Base-by-base conservation (phyloP, 2,329 filamentous ascomycete genomes). In the Atkinsonella texensis region DNA sequence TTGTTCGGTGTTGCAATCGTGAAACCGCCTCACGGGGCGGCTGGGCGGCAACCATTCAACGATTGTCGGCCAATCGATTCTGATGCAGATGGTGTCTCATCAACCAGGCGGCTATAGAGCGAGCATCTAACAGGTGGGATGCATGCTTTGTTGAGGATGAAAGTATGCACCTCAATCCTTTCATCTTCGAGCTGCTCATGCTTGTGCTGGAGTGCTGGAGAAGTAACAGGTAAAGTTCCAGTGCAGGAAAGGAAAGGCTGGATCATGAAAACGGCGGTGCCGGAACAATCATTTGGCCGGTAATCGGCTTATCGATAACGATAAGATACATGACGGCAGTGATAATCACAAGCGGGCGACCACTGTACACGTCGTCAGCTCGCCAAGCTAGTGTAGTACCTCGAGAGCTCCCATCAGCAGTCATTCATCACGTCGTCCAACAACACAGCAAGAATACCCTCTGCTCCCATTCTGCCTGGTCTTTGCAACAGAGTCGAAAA, bases 341-440 rank as follows among this genome's bases (percentile, higher is more conserved):
- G 35, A 38, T 38, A 23, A 23, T 23, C 20, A 23, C 20, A 23
- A 23, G 20, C 20, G 2, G 3, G 20, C 20, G 7, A 8, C 28
- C 7, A 28, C 35, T 38, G 35, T 15, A 5, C 11, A 38, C 35
- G 35, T 38, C 8, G 35, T 38, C 35, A 38, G 35, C 35, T 38
- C 35, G 33, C 33, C 35, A 38, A 38, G 35, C 35, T 35, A 35
- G 33, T 35, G 39, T 15, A 3, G 4, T 3, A 20, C 40, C 43
- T 31, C 7, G n/a, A 13, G 43, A 46, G 20, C 43, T 32, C 11
- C 12, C n/a, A 15, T 10, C 43, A 46, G 43, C 43, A 46, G 43
- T 46, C 23, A 31, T 46, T 23, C 32, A 31, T 35, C 32, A 33
- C 45, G 50, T 50, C 54, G 46, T 47, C 50, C 23, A 44, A 38